These are phyloP conservation scores for Salix viminalis DNA, from an alignment of 345 rosid species.

Conservation along the genomic window DNA sequence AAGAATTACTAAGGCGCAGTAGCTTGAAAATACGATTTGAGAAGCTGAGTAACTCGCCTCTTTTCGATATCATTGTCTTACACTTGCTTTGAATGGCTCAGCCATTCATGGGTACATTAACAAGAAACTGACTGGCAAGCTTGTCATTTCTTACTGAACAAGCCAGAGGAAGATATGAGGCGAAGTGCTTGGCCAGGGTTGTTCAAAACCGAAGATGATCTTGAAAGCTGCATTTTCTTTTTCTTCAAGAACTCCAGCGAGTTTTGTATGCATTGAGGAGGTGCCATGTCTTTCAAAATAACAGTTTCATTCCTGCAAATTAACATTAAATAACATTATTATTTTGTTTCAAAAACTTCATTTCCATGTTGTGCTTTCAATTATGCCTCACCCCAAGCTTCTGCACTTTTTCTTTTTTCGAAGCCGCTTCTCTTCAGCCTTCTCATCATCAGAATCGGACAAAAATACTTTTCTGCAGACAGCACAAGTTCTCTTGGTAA, in stretches of 20 bases:
- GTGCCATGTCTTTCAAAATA: slow-evolving; percentile 63
- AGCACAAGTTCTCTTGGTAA: slow-evolving; percentile 1
- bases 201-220: slow-evolving; percentile 70
- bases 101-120: neutral
- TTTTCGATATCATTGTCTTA: neutral
- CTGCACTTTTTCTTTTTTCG: slow-evolving; percentile 57
- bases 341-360: neutral
- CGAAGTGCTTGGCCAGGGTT: slow-evolving; percentile 81
- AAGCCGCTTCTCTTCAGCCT: slow-evolving; percentile 27
- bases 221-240: slow-evolving; percentile 66
- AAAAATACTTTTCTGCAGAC: slow-evolving; percentile 51
- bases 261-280: slow-evolving; percentile 61
- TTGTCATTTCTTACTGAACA: slow-evolving; percentile 38
- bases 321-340: neutral
- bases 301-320: slow-evolving; percentile 57
- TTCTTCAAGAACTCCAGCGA: slow-evolving; percentile 79
- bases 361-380: no score
- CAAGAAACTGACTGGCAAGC: neutral
- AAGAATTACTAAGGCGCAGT: neutral
- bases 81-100: neutral
- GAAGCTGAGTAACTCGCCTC: neutral
- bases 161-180: slow-evolving; percentile 47
- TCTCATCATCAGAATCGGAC: slow-evolving; percentile 61
- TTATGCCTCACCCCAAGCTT: slow-evolving; percentile 50
- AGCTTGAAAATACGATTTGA: neutral